A percentile compares a stretch with the other conserved stretches of the same genome.
Evolutionary conservation across 2,329 filamentous ascomycete species (phyloP).

Genomic region (Ophiocordyceps robertsii): DNA sequence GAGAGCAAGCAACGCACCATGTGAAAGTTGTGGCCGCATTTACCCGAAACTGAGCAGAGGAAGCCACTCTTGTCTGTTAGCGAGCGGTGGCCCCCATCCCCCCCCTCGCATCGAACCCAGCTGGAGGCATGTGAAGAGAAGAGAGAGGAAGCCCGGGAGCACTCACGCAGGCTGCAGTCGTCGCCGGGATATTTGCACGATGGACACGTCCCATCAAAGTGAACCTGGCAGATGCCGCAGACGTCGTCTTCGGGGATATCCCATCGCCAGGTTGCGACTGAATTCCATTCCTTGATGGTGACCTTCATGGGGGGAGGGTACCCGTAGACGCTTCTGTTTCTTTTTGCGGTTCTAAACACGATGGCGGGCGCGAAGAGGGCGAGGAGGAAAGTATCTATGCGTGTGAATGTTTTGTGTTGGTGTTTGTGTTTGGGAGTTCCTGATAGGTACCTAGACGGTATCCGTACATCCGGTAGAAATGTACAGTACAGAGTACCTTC

Average conservation of each 20-base stretch:
- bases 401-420: too few relatives aligned
- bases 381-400: too few relatives aligned
- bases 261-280: constrained; percentile 95
- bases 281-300: constrained; percentile 84
- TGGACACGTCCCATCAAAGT: constrained; percentile 95
- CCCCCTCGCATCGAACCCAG: too few relatives aligned
- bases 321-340: not conserved
- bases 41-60: constrained; percentile 61
- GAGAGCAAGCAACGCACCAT: constrained; percentile 47
- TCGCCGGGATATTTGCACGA: constrained; percentile 97
- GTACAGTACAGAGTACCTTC: too few relatives aligned
- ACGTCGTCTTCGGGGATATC: constrained; percentile 95
- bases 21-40: constrained; percentile 96
- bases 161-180: constrained; percentile 77
- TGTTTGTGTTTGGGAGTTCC: too few relatives aligned
- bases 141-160: constrained; percentile 7
- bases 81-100: not conserved
- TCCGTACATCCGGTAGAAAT: too few relatives aligned
- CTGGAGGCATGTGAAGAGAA: not conserved
- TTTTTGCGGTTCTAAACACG: not conserved
- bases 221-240: constrained; percentile 94
- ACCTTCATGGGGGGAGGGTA: constrained; percentile 95
- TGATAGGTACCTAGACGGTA: too few relatives aligned
- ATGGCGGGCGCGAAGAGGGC: too few relatives aligned
- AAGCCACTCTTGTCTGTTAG: not conserved